A percentile compares a stretch with the other conserved stretches of the same genome.
Evolutionary conservation across 208 protist species (phyloP).

Genomic region (Tritrichomonas musculus): DNA sequence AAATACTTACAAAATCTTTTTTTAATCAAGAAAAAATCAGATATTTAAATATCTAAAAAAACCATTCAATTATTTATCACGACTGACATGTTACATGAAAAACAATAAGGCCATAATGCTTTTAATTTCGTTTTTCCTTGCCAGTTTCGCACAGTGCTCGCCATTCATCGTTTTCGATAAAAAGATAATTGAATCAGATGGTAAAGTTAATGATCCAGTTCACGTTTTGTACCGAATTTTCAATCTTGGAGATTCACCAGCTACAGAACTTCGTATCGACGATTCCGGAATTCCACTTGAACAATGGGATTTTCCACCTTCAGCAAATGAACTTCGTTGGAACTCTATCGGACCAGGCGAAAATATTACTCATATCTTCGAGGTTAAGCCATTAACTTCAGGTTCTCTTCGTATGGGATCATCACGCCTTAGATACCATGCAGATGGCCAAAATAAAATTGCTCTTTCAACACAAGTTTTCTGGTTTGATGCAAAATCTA

Average conservation of each 20-base stretch:
- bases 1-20: too few species aligned
- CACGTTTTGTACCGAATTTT: neutral
- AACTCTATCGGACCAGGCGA: neutral
- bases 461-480: neutral
- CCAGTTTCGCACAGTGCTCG: neutral
- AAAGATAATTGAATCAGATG: neutral
- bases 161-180: conserved; percentile 27
- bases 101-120: too few species aligned
- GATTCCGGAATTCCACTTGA: neutral
- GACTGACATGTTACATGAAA: too few species aligned
- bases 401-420: neutral
- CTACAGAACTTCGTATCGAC: neutral
- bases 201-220: neutral
- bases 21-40: too few species aligned
- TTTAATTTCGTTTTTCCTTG: too few species aligned
- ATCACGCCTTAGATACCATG: neutral
- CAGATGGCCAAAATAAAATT: neutral
- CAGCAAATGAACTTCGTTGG: neutral
- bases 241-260: neutral
- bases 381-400: neutral
- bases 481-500: neutral
- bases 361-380: neutral
- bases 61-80: too few species aligned
- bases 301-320: neutral
- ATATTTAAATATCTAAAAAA: too few species aligned